These are phyloP conservation scores for Penicillium macrosclerotiorum DNA, from an alignment of 495 filamentous ascomycete species.

Conservation along the genomic window DNA sequence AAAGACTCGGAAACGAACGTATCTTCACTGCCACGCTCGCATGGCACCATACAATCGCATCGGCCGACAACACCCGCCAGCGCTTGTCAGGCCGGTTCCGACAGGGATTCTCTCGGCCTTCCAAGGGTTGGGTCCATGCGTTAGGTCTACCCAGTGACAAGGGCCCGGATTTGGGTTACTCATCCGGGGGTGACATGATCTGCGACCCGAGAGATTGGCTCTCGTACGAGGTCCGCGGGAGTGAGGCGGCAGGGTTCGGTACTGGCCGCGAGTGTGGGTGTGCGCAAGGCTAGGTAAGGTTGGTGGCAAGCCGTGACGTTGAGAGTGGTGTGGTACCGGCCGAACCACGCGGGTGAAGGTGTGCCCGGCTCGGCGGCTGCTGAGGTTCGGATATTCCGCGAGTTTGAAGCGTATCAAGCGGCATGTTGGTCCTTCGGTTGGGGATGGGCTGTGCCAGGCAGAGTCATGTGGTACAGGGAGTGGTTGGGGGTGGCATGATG, in stretches of 20 bases:
- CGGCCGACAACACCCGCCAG: too few relatives aligned
- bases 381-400: neutral
- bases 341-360: slow-evolving; percentile 3
- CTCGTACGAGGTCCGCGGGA: too few relatives aligned
- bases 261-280: neutral
- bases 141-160: neutral
- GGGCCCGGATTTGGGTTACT: neutral
- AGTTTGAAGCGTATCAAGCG: neutral
- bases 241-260: too few relatives aligned
- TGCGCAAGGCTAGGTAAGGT: neutral
- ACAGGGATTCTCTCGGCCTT: neutral
- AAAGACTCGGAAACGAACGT: too few relatives aligned
- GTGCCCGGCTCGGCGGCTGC: neutral
- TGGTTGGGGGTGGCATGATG: slow-evolving; percentile 4
- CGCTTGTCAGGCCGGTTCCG: neutral
- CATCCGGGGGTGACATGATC: slow-evolving; percentile 2
- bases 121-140: neutral
- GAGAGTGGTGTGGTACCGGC: slow-evolving; percentile 4
- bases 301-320: slow-evolving; percentile 2
- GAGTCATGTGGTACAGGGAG: neutral
- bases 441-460: neutral
- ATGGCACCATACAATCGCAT: too few relatives aligned
- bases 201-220: neutral
- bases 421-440: neutral
- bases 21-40: too few relatives aligned